A percentile compares a stretch with the other conserved stretches of the same genome.
Evolutionary conservation across 768 basidiomycete species (phyloP).

Genomic region (Termitomyces sp.): DNA sequence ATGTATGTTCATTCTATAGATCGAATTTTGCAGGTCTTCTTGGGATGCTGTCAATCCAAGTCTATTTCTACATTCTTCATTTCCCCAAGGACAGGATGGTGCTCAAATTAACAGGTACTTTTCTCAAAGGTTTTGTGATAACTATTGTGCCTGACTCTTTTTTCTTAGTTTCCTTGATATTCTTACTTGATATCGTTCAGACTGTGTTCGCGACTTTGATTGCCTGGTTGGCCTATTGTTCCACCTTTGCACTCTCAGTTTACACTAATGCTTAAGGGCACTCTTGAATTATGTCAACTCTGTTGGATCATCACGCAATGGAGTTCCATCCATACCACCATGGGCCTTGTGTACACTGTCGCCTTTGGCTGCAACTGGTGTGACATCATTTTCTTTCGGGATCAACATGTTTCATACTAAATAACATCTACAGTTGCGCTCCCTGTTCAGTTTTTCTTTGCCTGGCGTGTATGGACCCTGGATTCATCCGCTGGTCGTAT

Average conservation of each 20-base stretch:
- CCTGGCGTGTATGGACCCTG: not conserved
- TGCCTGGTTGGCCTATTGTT: not conserved
- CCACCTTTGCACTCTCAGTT: too few relatives aligned
- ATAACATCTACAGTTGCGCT: not conserved
- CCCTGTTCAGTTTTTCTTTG: not conserved
- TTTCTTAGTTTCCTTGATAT: not conserved
- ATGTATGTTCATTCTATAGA: too few relatives aligned
- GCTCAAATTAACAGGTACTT: not conserved
- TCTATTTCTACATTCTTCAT: not conserved
- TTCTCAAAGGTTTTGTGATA: not conserved
- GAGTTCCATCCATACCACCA: too few relatives aligned
- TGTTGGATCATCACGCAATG: too few relatives aligned
- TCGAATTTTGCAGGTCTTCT: slow-evolving; percentile 12
- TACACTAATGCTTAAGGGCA: too few relatives aligned
- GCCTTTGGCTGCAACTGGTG: not conserved
- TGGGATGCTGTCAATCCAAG: not conserved
- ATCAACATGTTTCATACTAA: not conserved
- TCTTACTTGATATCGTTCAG: not conserved
- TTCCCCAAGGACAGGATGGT: not conserved
- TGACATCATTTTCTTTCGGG: not conserved
- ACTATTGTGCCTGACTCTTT: not conserved
- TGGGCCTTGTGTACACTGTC: not conserved
- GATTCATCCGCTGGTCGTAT: not conserved
- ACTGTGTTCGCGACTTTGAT: not conserved
- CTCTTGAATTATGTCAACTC: too few relatives aligned